phyloP scores from a whole-genome alignment of 208 protist species.

The Novymonas esmeraldas region DNA sequence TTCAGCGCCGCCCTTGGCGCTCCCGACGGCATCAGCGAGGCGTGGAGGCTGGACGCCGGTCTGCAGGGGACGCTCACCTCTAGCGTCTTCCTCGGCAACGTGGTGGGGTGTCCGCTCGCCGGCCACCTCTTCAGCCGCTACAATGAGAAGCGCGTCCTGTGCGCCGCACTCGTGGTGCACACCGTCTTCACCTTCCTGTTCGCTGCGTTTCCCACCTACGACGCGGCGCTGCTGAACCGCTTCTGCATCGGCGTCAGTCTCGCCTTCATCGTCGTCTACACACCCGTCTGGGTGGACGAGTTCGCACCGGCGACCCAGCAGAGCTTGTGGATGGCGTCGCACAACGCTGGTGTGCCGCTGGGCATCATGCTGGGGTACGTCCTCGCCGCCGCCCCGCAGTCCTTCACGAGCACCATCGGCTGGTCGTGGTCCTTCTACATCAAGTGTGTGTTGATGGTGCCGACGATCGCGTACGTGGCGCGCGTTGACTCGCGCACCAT shows the following conservation, averaged over 20 bases:
- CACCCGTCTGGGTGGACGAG: conserved; percentile 92
- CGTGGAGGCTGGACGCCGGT: conserved; percentile 52
- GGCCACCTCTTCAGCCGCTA: conserved; percentile 76
- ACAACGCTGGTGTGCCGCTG: conserved; percentile 90
- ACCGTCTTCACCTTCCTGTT: conserved; percentile 84
- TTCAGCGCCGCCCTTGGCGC: conserved; percentile 83
- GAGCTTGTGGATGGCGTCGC: conserved; percentile 91
- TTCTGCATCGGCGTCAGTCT: conserved; percentile 91
- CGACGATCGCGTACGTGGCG: conserved; percentile 59
- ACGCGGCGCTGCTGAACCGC: conserved; percentile 61
- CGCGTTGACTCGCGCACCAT: conserved; percentile 58
- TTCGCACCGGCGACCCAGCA: conserved; percentile 84
- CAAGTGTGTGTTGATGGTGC: conserved; percentile 80
- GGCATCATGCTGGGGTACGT: conserved; percentile 93
- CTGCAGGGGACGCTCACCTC: conserved; percentile 76
- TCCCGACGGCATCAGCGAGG: conserved; percentile 70
- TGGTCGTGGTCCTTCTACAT: conserved; percentile 89
- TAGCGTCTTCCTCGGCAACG: conserved; percentile 87
- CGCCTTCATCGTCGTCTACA: conserved; percentile 93
- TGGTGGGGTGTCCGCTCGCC: conserved; percentile 79
- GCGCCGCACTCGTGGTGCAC: conserved; percentile 63
- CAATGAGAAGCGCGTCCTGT: conserved; percentile 66
- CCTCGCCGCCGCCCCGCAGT: conserved; percentile 44
- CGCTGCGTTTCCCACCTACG: conserved; percentile 52
- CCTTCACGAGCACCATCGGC: conserved; percentile 60